Evolutionary conservation across 2,329 filamentous ascomycete genomes (phyloP).

Genomic region (Phaeosphaeria sp.): DNA sequence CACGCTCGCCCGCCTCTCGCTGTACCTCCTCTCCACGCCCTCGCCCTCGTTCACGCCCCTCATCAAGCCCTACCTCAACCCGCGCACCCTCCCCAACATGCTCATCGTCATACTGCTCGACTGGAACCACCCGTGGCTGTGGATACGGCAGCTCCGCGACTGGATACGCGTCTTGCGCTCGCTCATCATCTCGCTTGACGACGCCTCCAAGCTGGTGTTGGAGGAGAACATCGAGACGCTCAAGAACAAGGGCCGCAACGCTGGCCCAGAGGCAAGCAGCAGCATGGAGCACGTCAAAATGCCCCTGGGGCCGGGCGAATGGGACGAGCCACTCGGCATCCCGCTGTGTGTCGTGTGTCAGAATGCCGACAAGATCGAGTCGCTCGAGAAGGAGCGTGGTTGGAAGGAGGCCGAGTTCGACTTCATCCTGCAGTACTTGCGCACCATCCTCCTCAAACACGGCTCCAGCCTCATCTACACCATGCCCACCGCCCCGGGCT

Average conservation of each 20-base stretch:
- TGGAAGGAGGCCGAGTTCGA: conserved; percentile 99
- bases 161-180: conserved; percentile 87
- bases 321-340: conserved; percentile 87
- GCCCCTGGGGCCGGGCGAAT: conserved; percentile 86
- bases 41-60: conserved; percentile 83
- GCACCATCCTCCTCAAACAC: conserved; percentile 81
- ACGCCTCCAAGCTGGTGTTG: conserved; percentile 80
- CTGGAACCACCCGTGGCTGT: conserved; percentile 92
- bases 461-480: conserved; percentile 65
- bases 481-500: conserved; percentile 66
- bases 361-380: conserved; percentile 91
- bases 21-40: conserved; percentile 87
- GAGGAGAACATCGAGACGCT: conserved; percentile 84
- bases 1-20: conserved; percentile 81
- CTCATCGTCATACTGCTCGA: conserved; percentile 89
- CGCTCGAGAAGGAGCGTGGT: conserved; percentile 83
- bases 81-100: conserved; percentile 83
- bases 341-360: conserved; percentile 95
- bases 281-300: conserved; percentile 57
- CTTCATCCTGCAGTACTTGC: conserved; percentile 89
- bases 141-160: conserved; percentile 85
- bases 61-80: conserved; percentile 81
- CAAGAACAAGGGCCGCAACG: conserved; percentile 63
- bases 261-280: conserved; percentile 35
- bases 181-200: conserved; percentile 74